These are phyloP conservation scores for Chytriomyces sp. DNA, from an alignment of 192 early-diverging fungal species.

Conservation along the genomic window DNA sequence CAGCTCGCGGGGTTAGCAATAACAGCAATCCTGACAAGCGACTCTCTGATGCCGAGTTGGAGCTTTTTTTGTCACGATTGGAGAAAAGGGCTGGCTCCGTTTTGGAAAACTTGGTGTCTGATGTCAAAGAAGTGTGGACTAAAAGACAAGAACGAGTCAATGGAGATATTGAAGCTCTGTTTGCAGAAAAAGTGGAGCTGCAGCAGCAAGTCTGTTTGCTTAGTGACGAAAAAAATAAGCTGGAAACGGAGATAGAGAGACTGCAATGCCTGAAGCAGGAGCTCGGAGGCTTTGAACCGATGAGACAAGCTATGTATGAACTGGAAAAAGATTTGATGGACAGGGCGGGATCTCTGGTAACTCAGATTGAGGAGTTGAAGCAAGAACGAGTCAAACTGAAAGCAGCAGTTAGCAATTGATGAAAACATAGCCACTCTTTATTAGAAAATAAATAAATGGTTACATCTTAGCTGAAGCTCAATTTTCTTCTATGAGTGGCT, in stretches of 20 bases:
- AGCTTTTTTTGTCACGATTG: background rate
- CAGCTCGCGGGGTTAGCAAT: background rate
- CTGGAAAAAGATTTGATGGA: conserved; percentile 13
- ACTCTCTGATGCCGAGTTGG: background rate
- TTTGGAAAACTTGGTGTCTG: conserved; percentile 5
- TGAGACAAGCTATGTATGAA: background rate
- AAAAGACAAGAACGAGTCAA: background rate
- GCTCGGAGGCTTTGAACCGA: background rate
- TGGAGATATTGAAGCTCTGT: conserved; percentile 3
- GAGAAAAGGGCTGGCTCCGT: background rate
- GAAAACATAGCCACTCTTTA: too few relatives aligned
- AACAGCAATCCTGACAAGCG: background rate
- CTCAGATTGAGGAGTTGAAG: background rate
- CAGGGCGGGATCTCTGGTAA: background rate
- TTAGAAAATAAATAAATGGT: too few relatives aligned
- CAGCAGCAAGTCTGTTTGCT: background rate
- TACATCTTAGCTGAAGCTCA: too few relatives aligned
- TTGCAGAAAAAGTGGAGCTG: conserved; percentile 14
- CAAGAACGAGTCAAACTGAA: background rate
- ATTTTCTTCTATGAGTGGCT: too few relatives aligned
- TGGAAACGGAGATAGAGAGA: conserved; percentile 1
- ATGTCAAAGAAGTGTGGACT: conserved; percentile 12
- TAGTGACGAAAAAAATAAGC: background rate
- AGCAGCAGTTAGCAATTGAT: background rate
- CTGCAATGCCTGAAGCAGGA: background rate